Percentiles rank a stretch among this genome's conserved stretches.
Evolutionary conservation across 2,329 filamentous ascomycete species (phyloP).

Genomic region (Bipolaris cookei): DNA sequence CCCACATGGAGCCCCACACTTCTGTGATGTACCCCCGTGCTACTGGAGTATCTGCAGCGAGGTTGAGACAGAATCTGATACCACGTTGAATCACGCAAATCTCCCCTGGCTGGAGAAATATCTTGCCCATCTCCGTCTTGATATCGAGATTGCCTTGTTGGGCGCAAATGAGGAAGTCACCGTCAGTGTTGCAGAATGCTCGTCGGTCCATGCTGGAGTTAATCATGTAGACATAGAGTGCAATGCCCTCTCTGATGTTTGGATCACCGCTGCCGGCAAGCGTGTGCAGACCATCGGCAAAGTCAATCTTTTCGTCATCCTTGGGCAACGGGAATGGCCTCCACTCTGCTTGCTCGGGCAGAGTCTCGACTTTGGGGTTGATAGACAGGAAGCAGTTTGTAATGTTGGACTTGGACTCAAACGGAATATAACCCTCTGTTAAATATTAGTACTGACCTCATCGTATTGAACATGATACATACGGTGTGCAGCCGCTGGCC

Average conservation of each 20-base stretch:
- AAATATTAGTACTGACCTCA: constrained; percentile 11
- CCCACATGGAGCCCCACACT: constrained; percentile 51
- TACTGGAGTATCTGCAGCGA: constrained; percentile 42
- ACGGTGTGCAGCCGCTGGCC: constrained; percentile 54
- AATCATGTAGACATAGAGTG: constrained; percentile 58
- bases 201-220: constrained; percentile 56
- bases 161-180: constrained; percentile 48
- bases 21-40: constrained; percentile 51
- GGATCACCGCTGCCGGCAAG: constrained; percentile 59
- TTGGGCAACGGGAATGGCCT: constrained; percentile 50
- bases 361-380: constrained; percentile 55
- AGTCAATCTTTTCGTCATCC: constrained; percentile 52
- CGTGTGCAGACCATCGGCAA: constrained; percentile 58
- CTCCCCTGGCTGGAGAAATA: constrained; percentile 49
- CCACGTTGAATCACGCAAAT: constrained; percentile 52
- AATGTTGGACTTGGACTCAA: constrained; percentile 44
- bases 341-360: constrained; percentile 60
- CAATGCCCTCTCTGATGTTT: constrained; percentile 58
- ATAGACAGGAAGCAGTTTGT: constrained; percentile 57
- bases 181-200: constrained; percentile 56
- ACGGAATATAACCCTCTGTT: constrained; percentile 35
- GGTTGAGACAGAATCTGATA: constrained; percentile 46
- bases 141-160: constrained; percentile 49
- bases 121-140: constrained; percentile 49
- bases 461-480: constrained; percentile 12